Evolutionary conservation across 768 basidiomycete species (phyloP), one percentile per base, ranked within the genome.

Genomic region (Baorangia bicolor): DNA sequence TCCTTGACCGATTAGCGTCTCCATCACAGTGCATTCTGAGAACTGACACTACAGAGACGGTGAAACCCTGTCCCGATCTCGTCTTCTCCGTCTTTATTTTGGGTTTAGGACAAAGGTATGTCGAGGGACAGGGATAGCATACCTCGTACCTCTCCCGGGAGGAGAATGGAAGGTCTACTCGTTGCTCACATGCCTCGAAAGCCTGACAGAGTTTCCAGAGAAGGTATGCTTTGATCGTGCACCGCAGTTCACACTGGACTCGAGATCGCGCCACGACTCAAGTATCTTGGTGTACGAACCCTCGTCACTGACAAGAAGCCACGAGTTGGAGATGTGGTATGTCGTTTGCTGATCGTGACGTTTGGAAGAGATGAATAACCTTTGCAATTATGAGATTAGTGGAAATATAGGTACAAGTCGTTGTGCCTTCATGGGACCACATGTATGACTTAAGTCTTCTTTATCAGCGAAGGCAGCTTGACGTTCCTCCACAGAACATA

Each of bases 121-220:
- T 0, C 58, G 74, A 9, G 78, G 75, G 5, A 77, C 77, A 0
- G 83, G 79, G 7, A 72, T 84, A 12, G 73, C 75, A 7, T 74
- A 83, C n/a, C 75, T 87, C 16, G 73, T 87, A 0, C 83, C 80
- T 3, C 71, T 74, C 7, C 51, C 67, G 8, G 60, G 64, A 38
- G 71, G 73, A 7, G 65, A 70, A 25, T 87, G 85, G 84, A 81
- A 79, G 63, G 81, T 81, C 0, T 76, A 81, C 60, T 72, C 74
- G 18, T 59, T 84, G 16, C 83, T 78, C 59, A 85, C 84, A 4
- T 78, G 80, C 54, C 73, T 87, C 18, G 82, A 85, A 45, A 76
- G 72, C 30, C 64, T 85, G 59, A 78, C 79, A 37, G 78, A 71
- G 1, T 73, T 74, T 62, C 80, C 80, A 0, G 79, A 81, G 63